phyloP scores from a whole-genome alignment of 768 basidiomycete genomes.

The Tephrocybe sp. region DNA sequence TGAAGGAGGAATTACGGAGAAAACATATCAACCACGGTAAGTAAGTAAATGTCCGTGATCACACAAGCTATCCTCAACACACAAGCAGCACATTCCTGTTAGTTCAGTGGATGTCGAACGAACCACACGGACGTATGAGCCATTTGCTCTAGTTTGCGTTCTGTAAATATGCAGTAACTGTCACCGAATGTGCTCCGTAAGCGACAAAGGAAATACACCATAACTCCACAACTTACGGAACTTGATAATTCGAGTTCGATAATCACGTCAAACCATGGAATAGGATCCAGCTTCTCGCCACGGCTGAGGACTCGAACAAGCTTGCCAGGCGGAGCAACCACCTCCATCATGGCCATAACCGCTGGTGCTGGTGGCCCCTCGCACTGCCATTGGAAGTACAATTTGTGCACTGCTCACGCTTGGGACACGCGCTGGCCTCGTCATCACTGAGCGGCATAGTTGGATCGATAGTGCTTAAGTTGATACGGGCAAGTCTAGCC shows the following conservation, averaged over 20 bases:
- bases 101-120: neutral
- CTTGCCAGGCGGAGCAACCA: slow-evolving; percentile 69
- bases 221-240: neutral
- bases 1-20: too few species aligned
- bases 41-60: too few species aligned
- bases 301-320: slow-evolving; percentile 80
- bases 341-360: slow-evolving; percentile 82
- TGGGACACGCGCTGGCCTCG: slow-evolving; percentile 30
- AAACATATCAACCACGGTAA: too few species aligned
- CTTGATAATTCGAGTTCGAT: slow-evolving; percentile 26
- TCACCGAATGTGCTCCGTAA: neutral
- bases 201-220: neutral
- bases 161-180: neutral
- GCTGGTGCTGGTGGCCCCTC: slow-evolving; percentile 43
- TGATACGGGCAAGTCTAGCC: slow-evolving; percentile 64
- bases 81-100: neutral
- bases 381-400: slow-evolving; percentile 2
- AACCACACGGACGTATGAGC: neutral
- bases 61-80: too few species aligned
- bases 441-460: slow-evolving; percentile 32
- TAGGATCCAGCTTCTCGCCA: slow-evolving; percentile 77
- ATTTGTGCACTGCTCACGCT: slow-evolving; percentile 12
- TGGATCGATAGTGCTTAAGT: slow-evolving; percentile 55
- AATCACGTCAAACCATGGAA: slow-evolving; percentile 21
- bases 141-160: neutral